Base-by-base conservation (phyloP, 192 early-diverging fungal species). In the Paraglomus brasilianum region DNA sequence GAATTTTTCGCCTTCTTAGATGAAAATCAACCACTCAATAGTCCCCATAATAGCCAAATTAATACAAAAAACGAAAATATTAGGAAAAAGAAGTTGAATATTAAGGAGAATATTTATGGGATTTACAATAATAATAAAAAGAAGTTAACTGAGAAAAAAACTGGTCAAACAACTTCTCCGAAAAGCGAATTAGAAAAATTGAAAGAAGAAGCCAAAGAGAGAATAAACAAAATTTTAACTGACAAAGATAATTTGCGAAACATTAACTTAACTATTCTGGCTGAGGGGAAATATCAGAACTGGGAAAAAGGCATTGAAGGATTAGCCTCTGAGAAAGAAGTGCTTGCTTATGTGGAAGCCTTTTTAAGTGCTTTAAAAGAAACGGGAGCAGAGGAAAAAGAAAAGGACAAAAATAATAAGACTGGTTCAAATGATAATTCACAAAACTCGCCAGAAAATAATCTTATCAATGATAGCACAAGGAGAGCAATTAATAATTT, bases 211-310 rank as follows among this genome's bases (percentile, higher is more conserved):
- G 19, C 22, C 14, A 53, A 8, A 8, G 19, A 6, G 7, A 22
- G 22, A 21, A 53, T 53, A 53, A 53, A 53, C 19, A 6, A 53
- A 21, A 21, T 53, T 53, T 22, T 53, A 8, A 21, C 52, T 17
- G 52, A 53, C 22, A 9, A 9, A 53, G 52, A 53, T 53, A 53
- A 53, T 53, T 53, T 53, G 22, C 6, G n/a, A 53, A 53, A n/a
- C n/a, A 53, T 53, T n/a, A 17, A 53, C 22, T 53, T 53, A 53
- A 53, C 6, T 53, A 53, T 22, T 53, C n/a, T 53, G 52, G 52
- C 6, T 6, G 22, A 17, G 7, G 52, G 52, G 14, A 53, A 53
- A 53, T 53, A 53, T 22, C 52, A 53, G n/a, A 21, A 53, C 22
- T 53, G 52, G 19, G 52, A 53, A 21, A 53, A 53, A 7, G 52